Evolutionary conservation across 768 basidiomycete species (phyloP), one percentile per base, ranked within the genome.

Genomic region (Neoboletus brunneissimus): DNA sequence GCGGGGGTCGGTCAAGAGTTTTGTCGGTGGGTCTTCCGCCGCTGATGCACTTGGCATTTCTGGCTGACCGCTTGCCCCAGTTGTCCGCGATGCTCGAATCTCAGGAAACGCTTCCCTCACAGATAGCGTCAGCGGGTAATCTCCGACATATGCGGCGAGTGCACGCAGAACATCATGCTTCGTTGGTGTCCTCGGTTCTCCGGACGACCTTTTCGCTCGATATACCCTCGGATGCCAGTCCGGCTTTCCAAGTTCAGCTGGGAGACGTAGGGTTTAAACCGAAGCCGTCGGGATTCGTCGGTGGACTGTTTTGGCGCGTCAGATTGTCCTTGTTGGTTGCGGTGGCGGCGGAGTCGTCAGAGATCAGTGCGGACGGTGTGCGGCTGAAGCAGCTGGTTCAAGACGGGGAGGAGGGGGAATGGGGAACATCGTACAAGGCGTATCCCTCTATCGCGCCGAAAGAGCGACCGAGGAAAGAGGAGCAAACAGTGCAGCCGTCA

Each of bases 231-330:
- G 96, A 97, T 55, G 92, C 88, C 0, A 89, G 91, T 50, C 94
- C 96, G 0, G 88, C 87, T 0, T 98, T 98, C 72, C 79, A 85
- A 51, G 76, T 94, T 2, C 75, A 78, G 48, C 77, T 88, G 6
- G 81, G 82, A 34, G 65, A 67, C 20, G 63, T 57, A 20, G 63
- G 61, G 9, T 53, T 64, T 6, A 65, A 63, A 1, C 4, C 48
- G 10, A 67, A 63, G 2, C 4, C 46, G 13, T 49, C 61, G 41
- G 70, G 56, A 34, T 6, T 52, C 56, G 64, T 75, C 0, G 94
- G 96, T 10, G 96, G 95, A 0, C 74, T 98, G 10, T 85, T 90
- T 64, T 98, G 96, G 96, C 89, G 87, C 65, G 87, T 98, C 16
- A 79, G 90, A 43, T 63, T 98, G 51, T 88, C 88, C 48, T 80